phyloP scores from a whole-genome alignment of 73 alveolate genomes.

The Paramecium caudatum region DNA sequence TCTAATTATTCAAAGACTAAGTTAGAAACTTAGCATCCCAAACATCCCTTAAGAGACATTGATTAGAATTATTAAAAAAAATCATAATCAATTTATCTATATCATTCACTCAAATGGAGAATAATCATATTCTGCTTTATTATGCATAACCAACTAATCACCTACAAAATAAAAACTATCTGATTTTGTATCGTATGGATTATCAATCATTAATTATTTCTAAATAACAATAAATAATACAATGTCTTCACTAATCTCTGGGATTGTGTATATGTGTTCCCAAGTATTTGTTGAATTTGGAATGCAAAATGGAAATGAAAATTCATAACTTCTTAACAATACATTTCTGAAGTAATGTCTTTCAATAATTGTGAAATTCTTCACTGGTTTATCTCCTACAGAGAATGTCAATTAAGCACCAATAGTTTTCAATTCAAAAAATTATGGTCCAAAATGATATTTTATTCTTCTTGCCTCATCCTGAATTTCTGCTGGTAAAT shows the following conservation, averaged over 20 bases:
- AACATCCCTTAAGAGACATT: constrained; percentile 68
- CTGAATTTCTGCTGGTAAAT: constrained; percentile 84
- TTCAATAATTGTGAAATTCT: constrained; percentile 93
- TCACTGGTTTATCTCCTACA: constrained; percentile 88
- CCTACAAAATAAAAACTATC: constrained; percentile 98
- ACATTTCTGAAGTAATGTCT: constrained; percentile 94
- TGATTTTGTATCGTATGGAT: constrained; percentile 70
- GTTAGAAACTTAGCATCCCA: constrained; percentile 65
- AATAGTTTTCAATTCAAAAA: constrained; percentile 85
- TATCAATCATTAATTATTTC: constrained; percentile 36
- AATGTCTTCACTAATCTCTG: constrained; percentile 66
- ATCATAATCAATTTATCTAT: constrained; percentile 9
- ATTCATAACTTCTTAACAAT: constrained; percentile 88
- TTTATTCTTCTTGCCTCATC: constrained; percentile 88
- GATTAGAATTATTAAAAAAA: constrained; percentile 54
- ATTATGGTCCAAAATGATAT: constrained; percentile 94
- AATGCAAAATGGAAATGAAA: constrained; percentile 94
- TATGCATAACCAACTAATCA: constrained; percentile 95
- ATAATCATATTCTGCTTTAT: constrained; percentile 96
- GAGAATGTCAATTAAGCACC: constrained; percentile 87
- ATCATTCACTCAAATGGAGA: constrained; percentile 71
- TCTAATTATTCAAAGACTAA: constrained; percentile 63
- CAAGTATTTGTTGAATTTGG: constrained; percentile 96
- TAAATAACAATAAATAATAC: background rate
- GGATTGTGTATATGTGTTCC: constrained; percentile 95